Base-by-base conservation (phyloP, 495 filamentous ascomycete species). In the Pyronema domesticum region DNA sequence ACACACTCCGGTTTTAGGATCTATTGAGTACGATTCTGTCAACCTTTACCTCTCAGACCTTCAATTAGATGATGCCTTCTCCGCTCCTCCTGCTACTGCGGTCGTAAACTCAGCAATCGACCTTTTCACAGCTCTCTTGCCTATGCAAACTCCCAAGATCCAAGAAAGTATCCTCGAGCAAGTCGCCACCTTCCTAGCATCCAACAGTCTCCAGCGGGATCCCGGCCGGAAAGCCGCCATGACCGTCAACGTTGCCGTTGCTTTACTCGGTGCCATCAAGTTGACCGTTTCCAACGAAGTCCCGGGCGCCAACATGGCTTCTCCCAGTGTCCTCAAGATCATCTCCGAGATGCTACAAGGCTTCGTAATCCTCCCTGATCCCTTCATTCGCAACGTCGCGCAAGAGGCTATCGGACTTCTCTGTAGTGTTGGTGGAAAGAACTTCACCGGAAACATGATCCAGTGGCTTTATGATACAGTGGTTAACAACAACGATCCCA, bases 161-260 rank as follows among this genome's bases (percentile, higher is more conserved):
- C 91, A 99, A 62, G 91, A 96, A 65, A 93, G 91, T 61, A 84
- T 89, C 18, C 74, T 96, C 7, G 93, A 95, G 63, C 93, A 96
- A 61, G 77, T 99, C 45, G 79, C 85, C 3, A 89, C 85, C 0
- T 93, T 88, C 57, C 71, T 94, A 3, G 81, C 85, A 5, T 85
- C 88, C 9, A 77, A 77, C 0, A 78, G 73, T 42, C 72, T 95
- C 14, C 86, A 94, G 58, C 77, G 89, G 53, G 89, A 95, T 59
- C 84, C 82, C 17, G 88, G 88, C 23, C 74, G 91, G 43, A 94
- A 83, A 65, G 81, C 88, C 40, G 89, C 91, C 13, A 84, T 96
- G 71, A 80, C 78, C 49, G 81, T 96, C 57, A 99, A 99, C 62
- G 76, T 94, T 57, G 84, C 86, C 0, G 78, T 82, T 23, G 88